Base-by-base conservation (phyloP, 2,329 filamentous ascomycete species). In the Penicillium sp. region DNA sequence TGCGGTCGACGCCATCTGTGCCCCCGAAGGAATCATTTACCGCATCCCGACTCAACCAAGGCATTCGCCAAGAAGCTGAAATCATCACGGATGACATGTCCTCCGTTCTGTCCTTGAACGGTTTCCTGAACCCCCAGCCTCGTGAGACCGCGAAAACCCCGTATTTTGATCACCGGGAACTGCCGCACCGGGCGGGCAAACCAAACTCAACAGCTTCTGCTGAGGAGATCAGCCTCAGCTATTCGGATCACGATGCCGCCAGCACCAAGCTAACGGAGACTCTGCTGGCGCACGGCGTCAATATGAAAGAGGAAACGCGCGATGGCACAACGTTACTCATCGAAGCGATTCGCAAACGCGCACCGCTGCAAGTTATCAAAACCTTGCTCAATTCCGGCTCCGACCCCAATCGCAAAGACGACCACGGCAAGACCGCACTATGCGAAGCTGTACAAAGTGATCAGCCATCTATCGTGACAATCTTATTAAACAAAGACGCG, bases 281-380 rank as follows among this genome's bases (percentile, higher is more conserved):
- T 4, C 80, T 86, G 45, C 76, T 89, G 19, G 83, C 82, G 23
- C 85, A 89, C 58, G 84, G 86, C 8, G 86, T 82, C 2, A 80
- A 87, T 58, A 71, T 82, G 21, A 83, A 85, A 64, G 74, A 80
- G 19, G 61, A 81, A 23, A 83, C 83, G 59, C 73, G 78, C 12
- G 81, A 81, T 21, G 85, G 84, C n/a, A 82, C 85, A 59, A 88
- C 86, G 0, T 74, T 86, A 1, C 78, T 90, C 59, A 82, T 86
- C 53, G 77, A 79, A 29, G 77, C 83, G 21, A 88, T 89, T 74
- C 83, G 81, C 68, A 84, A 83, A 71, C 83, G 79, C 59, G 81
- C 80, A 0, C 80, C 84, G 0, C 78, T 77, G 58, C 78, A 77
- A 55, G 73, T 88, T 33, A 76, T 87, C 21, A 83, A 87, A 50